Evolutionary conservation across 2,329 filamentous ascomycete species (phyloP).

Genomic region (Cercospora nicotianae): DNA sequence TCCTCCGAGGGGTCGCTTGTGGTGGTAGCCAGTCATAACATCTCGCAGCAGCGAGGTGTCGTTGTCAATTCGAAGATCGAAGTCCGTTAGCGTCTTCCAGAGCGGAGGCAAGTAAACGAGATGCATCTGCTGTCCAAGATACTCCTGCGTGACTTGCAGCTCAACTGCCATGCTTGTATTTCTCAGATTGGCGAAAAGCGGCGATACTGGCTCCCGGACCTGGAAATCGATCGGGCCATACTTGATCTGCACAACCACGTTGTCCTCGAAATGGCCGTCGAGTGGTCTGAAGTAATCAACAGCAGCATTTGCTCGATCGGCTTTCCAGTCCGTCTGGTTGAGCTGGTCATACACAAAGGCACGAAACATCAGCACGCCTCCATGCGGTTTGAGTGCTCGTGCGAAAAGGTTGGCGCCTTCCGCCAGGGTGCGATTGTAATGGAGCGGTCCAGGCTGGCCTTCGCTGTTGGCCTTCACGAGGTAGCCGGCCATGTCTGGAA

Average conservation of each 20-base stretch:
- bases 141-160: constrained; percentile 67
- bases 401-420: constrained; percentile 71
- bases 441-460: constrained; percentile 67
- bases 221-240: constrained; percentile 75
- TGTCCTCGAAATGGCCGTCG: constrained; percentile 66
- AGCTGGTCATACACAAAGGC: constrained; percentile 69
- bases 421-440: constrained; percentile 68
- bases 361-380: constrained; percentile 67
- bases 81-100: constrained; percentile 68
- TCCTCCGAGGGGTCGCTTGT: constrained; percentile 58
- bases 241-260: constrained; percentile 72
- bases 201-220: constrained; percentile 65
- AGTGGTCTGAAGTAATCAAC: constrained; percentile 66
- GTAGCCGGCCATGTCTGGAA: constrained; percentile 69
- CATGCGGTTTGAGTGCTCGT: constrained; percentile 56
- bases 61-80: constrained; percentile 63
- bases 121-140: constrained; percentile 69
- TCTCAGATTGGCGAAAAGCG: constrained; percentile 58
- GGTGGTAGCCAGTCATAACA: constrained; percentile 61
- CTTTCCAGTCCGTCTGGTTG: constrained; percentile 61
- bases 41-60: constrained; percentile 58
- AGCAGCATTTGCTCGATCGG: constrained; percentile 68
- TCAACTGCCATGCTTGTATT: constrained; percentile 60
- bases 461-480: constrained; percentile 72
- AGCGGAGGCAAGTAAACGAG: constrained; percentile 67